Base-by-base conservation (phyloP, 164 flowering plant genomes). In the Cinnamomum micranthum region DNA sequence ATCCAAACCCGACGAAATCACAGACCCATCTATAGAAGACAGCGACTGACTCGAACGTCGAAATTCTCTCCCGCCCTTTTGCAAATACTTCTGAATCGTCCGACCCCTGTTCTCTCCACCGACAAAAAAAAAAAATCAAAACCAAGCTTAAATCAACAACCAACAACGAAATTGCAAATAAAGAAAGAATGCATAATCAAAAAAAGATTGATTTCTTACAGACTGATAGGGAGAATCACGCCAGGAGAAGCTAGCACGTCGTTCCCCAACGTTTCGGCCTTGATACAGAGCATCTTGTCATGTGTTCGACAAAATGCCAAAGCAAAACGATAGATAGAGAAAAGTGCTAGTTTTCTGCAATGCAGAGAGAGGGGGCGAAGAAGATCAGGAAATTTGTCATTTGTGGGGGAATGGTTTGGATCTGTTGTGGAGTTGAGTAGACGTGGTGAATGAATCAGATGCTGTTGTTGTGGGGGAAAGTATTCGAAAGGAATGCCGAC, bases 261-360 rank as follows among this genome's bases (percentile, higher is more conserved):
- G 65, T 77, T 68, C 4, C 20, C 73, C 24, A 75, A 70, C 41
- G 75, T 70, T 70, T 79, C 78, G 23, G 81, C 73, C 23, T 79
- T 79, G 73, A 79, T 78, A 62, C 81, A 79, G 23, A 79, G 81
- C 81, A 79, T 79, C 73, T 72, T 60, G 67, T 15, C 72, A 41
- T 51, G 25, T 25, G 51, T 60, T 31, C 62, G 14, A 51, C 19
- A 70, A 52, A 69, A 69, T 64, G 14, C 60, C 60, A 55, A 2
- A 11, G 59, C 14, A 17, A 52, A 52, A 52, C 17, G 59, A 52
- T 12, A 27, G 27, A 27, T 0, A 52, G 0, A 31, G 35, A 31
- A 6, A 31, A 4, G 35, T 31, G 35, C 1, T 14, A 14, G 17
- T 19, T 55, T 14, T 19, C 60, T 7, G 47, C 11, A 41, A 41